phyloP scores from a whole-genome alignment of 2,329 filamentous ascomycete genomes.

The Elsinoe perseae region DNA sequence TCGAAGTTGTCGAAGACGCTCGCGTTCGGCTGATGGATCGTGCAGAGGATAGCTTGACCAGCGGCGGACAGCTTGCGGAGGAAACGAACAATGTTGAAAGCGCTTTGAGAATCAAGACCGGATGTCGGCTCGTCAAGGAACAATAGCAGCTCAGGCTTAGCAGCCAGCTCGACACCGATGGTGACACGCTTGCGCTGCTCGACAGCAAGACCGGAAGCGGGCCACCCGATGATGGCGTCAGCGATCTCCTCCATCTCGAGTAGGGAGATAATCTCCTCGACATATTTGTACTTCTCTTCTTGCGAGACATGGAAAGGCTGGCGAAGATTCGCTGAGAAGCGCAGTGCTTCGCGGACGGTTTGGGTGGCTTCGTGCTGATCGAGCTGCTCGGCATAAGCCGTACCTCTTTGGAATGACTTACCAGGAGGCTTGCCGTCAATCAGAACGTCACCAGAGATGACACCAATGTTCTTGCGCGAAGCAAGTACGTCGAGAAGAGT shows the following conservation, averaged over 20 bases:
- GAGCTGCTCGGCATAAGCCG: slow-evolving; percentile 58
- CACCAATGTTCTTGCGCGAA: slow-evolving; percentile 56
- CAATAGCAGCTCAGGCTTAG: slow-evolving; percentile 50
- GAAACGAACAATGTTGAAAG: slow-evolving; percentile 57
- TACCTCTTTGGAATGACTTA: slow-evolving; percentile 56
- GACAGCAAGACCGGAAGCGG: slow-evolving; percentile 54
- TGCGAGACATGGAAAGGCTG: slow-evolving; percentile 52
- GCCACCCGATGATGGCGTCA: slow-evolving; percentile 56
- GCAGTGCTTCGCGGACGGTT: slow-evolving; percentile 58
- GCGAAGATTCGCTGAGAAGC: slow-evolving; percentile 58
- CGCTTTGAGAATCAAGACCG: slow-evolving; percentile 56
- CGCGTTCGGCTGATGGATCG: slow-evolving; percentile 38
- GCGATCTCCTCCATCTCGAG: slow-evolving; percentile 61
- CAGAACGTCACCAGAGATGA: slow-evolving; percentile 55
- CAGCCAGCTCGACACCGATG: slow-evolving; percentile 43
- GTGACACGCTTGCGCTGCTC: slow-evolving; percentile 56
- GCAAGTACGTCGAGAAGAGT: slow-evolving; percentile 73
- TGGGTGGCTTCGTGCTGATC: slow-evolving; percentile 56
- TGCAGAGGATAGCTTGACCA: slow-evolving; percentile 41
- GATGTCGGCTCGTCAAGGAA: slow-evolving; percentile 54
- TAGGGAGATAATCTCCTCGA: slow-evolving; percentile 59
- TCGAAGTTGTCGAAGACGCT: slow-evolving; percentile 42
- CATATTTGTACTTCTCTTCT: slow-evolving; percentile 55
- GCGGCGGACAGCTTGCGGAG: slow-evolving; percentile 51
- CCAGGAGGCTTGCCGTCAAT: slow-evolving; percentile 49